Evolutionary conservation across 2,329 filamentous ascomycete genomes (phyloP).

Genomic region (Diaporthe sp.): DNA sequence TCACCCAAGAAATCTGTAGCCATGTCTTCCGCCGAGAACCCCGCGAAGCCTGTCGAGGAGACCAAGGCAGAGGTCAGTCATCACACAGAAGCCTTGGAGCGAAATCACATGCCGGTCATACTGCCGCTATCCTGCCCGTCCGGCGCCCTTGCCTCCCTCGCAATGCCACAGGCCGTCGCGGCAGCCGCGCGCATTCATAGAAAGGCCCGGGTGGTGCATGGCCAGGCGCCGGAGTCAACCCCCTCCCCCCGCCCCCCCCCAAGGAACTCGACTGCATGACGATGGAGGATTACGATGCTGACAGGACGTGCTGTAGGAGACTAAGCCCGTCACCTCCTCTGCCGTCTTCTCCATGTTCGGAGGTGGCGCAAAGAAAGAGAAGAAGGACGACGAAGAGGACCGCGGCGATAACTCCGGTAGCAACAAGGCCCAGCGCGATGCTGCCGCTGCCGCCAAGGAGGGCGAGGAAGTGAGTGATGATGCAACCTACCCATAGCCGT

Average conservation of each 20-base stretch:
- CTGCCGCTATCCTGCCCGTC: background rate
- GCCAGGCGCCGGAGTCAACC: background rate
- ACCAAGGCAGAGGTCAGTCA: conserved; percentile 46
- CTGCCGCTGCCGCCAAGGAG: conserved; percentile 71
- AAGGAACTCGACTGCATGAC: background rate
- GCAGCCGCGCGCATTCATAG: conserved; percentile 3
- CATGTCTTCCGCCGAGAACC: conserved; percentile 53
- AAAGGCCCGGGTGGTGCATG: background rate
- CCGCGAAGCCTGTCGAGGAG: conserved; percentile 52
- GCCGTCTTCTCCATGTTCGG: conserved; percentile 99
- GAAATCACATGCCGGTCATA: background rate
- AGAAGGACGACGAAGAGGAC: conserved; percentile 86
- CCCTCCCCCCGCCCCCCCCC: too few relatives aligned
- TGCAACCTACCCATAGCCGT: background rate
- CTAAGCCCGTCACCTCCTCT: conserved; percentile 67
- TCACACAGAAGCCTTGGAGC: background rate
- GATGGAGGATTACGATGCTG: background rate
- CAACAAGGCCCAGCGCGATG: conserved; percentile 82
- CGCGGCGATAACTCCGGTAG: conserved; percentile 90
- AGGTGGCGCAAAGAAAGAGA: conserved; percentile 96
- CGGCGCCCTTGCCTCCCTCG: conserved; percentile 12
- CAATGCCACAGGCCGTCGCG: background rate
- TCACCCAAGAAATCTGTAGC: conserved; percentile 38
- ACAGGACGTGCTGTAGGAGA: conserved; percentile 11
- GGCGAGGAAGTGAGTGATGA: conserved; percentile 65